Base-by-base conservation (phyloP, 345 rosid species). In the Hypericum androsaemum region DNA sequence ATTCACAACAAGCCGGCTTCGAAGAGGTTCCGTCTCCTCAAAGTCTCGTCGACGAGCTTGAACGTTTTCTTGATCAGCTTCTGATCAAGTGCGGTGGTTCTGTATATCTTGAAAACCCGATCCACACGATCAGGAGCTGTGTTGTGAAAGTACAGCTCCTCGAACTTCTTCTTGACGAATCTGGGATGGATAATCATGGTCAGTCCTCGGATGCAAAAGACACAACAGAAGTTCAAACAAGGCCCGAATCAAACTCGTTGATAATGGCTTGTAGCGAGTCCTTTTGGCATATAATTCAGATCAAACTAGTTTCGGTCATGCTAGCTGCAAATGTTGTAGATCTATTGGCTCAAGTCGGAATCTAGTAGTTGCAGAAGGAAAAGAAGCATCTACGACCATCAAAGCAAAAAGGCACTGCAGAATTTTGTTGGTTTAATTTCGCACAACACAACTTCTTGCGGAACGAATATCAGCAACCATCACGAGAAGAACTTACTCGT, bases 11-110 rank as follows among this genome's bases (percentile, higher is more conserved):
- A 78, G 5, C 97, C 98, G 36, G 98, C 98, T 73, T 88, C 97
- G 9, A 80, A 77, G 12, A 92, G 85, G 73, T 92, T 88, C 71
- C 98, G 80, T 46, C 97, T 78, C 70, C 96, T 77, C 62, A 92
- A 55, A 0, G 88, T 88, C 78, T 92, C 98, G 8, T 88, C 98
- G 12, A 92, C 97, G 5, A 92, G 94, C 74, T 92, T 92, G 82
- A 92, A 92, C 5, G 99, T 92, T 70, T 88, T 92, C 80, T 88
- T 92, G 64, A 92, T 87, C n/a, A 92, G 95, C 73, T 85, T 92
- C 73, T 80, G 97, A 64, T 88, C 97, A 36, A 88, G 85, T 13
- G 97, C 95, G 0, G 90, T 88, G 3, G 97, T 92, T 57, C 99
- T 75, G 49, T 94, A 94, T 69, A 88, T 83, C 74, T 94, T 94